Evolutionary conservation across 306 rosid genomes (phyloP), one percentile per base, ranked within the genome.

Genomic region (Astragalus membranaceus): DNA sequence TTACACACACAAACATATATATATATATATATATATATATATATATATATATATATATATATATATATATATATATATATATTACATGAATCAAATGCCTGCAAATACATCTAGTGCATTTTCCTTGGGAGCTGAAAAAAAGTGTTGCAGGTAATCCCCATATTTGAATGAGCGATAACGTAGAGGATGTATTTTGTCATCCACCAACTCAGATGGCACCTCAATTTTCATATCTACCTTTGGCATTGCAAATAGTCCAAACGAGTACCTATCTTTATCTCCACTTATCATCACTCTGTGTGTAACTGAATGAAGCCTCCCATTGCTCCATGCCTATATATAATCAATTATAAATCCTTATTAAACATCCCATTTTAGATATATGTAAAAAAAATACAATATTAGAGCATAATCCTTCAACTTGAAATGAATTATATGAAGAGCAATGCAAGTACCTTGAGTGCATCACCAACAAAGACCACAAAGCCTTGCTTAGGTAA

Each of bases 21-120:
- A n/a, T n/a, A n/a, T n/a, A n/a, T n/a, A n/a, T n/a, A n/a, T n/a
- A n/a, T n/a, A n/a, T n/a, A n/a, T n/a, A n/a, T n/a, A n/a, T n/a
- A n/a, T n/a, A n/a, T n/a, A n/a, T n/a, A n/a, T n/a, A n/a, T n/a
- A n/a, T n/a, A n/a, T n/a, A n/a, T n/a, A n/a, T n/a, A n/a, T n/a
- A n/a, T n/a, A n/a, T n/a, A 23, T 26, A 58, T 33, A 33, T 35
- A 58, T 1, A 8, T 37, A 60, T 60, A 7, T n/a, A 36, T 4
- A 20, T 53, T 54, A 30, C 17, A 37, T 4, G 5, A 23, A 65
- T 80, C 65, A 80, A 44, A 76, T 17, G 12, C 84, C 78, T n/a
- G 85, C 81, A 71, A 65, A 87, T n/a, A 32, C 26, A 44, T 87
- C 86, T 0, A 82, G 76, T 7, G 89, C 87, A 75, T 87, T 75